Percentiles rank a stretch among this genome's conserved stretches.
phyloP scores from a whole-genome alignment of 495 filamentous ascomycete species.

The Wilcoxina mikolae region DNA sequence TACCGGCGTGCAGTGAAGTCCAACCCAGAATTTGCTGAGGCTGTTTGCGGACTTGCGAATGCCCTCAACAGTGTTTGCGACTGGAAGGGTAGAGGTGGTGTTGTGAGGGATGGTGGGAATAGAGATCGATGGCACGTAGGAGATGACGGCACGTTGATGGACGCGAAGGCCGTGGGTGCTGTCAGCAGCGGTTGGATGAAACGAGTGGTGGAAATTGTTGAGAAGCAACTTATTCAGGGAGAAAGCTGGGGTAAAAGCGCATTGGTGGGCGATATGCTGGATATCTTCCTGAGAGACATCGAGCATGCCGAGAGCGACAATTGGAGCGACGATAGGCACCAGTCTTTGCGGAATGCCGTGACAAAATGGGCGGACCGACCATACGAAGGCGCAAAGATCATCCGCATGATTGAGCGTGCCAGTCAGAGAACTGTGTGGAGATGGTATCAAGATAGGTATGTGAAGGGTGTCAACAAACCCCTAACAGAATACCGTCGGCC shows the following conservation, averaged over 20 bases:
- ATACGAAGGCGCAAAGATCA: constrained; percentile 78
- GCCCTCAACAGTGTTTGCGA: constrained; percentile 94
- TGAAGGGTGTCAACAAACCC: constrained; percentile 44
- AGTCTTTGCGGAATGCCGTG: constrained; percentile 36
- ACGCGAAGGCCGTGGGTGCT: constrained; percentile 45
- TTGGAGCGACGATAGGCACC: constrained; percentile 29
- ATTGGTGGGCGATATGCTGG: constrained; percentile 40
- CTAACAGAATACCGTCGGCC: constrained; percentile 53
- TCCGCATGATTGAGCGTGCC: constrained; percentile 76
- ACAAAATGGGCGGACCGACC: constrained; percentile 56
- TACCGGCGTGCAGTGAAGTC: constrained; percentile 80
- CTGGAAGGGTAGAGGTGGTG: constrained; percentile 81
- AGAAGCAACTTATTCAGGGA: constrained; percentile 77
- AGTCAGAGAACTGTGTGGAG: constrained; percentile 61
- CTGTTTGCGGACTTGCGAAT: constrained; percentile 89
- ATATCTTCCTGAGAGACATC: constrained; percentile 37
- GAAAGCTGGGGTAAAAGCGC: constrained; percentile 71
- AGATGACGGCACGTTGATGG: constrained; percentile 66
- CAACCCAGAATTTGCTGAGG: constrained; percentile 93
- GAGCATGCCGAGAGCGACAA: constrained; percentile 30
- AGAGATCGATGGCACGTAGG: constrained; percentile 92
- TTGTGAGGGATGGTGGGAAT: constrained; percentile 52
- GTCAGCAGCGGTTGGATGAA: constrained; percentile 73
- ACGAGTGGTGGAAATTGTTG: constrained; percentile 86
- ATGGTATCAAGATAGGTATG: constrained; percentile 77